A percentile compares a stretch with the other conserved stretches of the same genome.
phyloP scores from a whole-genome alignment of 192 early-diverging fungal species.

The Linnemannia schmuckeri region DNA sequence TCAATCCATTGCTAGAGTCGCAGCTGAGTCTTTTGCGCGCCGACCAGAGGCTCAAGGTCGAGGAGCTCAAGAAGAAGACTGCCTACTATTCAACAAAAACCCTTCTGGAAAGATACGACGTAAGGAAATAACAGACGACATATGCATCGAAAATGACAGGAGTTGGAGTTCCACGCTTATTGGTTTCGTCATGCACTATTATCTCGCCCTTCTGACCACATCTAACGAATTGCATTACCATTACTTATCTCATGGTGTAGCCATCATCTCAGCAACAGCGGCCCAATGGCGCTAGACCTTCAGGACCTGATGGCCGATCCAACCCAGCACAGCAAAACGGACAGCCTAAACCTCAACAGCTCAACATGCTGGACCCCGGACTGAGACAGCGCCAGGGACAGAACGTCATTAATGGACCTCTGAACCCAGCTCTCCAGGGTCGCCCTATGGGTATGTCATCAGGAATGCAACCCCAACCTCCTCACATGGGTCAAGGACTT shows the following conservation, averaged over 20 bases:
- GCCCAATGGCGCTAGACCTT: slow-evolving; percentile 16
- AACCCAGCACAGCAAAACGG: slow-evolving; percentile 33
- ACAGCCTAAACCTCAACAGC: slow-evolving; percentile 25
- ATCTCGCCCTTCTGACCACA: background rate
- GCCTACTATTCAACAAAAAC: slow-evolving; percentile 91
- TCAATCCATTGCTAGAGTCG: slow-evolving; percentile 35
- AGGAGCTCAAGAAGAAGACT: slow-evolving; percentile 96
- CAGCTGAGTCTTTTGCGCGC: slow-evolving; percentile 59
- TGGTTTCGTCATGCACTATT: background rate
- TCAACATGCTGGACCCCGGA: slow-evolving; percentile 51
- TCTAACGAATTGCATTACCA: background rate
- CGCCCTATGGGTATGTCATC: slow-evolving; percentile 23
- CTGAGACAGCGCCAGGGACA: slow-evolving; percentile 44
- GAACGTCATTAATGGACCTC: slow-evolving; percentile 34
- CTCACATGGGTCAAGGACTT: slow-evolving; percentile 15
- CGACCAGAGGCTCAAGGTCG: slow-evolving; percentile 80
- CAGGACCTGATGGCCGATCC: slow-evolving; percentile 33
- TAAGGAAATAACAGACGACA: slow-evolving; percentile 3
- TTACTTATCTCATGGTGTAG: background rate
- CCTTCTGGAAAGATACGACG: slow-evolving; percentile 90
- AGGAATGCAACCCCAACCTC: slow-evolving; percentile 32
- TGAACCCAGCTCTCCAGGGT: slow-evolving; percentile 28
- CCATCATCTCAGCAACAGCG: slow-evolving; percentile 34
- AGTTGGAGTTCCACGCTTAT: background rate
- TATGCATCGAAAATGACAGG: background rate